Conservation (phyloP, 106 monocot genomes). For the Dioscorea alata region DNA sequence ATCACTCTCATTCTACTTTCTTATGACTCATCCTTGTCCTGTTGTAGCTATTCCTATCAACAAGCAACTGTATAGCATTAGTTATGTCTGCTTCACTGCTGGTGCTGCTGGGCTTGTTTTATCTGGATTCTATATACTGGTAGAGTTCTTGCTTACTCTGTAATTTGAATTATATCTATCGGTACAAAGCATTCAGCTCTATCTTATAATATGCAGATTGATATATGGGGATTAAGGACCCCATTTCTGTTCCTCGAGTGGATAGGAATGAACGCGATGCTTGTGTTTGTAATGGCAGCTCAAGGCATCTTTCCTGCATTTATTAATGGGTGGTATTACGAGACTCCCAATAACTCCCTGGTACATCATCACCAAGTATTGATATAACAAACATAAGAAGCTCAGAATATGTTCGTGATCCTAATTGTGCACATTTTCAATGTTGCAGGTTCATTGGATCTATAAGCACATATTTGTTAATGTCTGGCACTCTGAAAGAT, state of each 20-base stretch:
- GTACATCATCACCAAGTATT: slow-evolving; percentile 8
- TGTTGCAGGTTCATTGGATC: slow-evolving; percentile 46
- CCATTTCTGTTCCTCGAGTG: slow-evolving; percentile 3
- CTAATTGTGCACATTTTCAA: neutral
- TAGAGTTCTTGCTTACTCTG: neutral
- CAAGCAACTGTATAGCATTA: slow-evolving; percentile 53
- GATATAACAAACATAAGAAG: no score
- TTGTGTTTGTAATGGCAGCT: slow-evolving; percentile 10
- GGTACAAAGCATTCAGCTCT: no score
- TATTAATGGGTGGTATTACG: slow-evolving; percentile 55
- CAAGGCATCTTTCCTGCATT: slow-evolving; percentile 43
- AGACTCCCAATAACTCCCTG: slow-evolving; percentile 31
- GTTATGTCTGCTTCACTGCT: slow-evolving; percentile 51
- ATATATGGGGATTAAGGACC: neutral
- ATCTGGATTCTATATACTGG: slow-evolving; percentile 43
- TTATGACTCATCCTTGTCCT: neutral
- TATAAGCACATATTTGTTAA: slow-evolving; percentile 33
- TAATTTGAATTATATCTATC: no score
- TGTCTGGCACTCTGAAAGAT: slow-evolving; percentile 38
- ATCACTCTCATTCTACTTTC: neutral
- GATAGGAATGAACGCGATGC: neutral
- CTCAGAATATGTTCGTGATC: no score
- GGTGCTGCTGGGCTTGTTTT: slow-evolving; percentile 45
- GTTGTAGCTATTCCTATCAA: slow-evolving; percentile 44
- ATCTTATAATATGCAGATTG: neutral